Base-by-base conservation (phyloP, 1,284 basidiomycete species). In the Austroboletus niveus region DNA sequence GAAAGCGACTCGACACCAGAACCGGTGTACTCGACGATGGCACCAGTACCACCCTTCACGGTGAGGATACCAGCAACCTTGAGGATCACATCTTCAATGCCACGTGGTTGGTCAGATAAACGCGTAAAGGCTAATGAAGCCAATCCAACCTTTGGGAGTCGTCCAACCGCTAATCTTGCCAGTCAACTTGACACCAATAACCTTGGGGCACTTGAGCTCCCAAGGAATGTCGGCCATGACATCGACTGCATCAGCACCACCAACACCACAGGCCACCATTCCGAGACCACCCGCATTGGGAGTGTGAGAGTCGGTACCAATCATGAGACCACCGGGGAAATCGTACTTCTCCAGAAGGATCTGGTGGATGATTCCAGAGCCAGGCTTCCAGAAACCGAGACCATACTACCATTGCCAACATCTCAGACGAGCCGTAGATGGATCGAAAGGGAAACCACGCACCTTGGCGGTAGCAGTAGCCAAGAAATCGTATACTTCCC, bases 401-500 rank as follows among this genome's bases (percentile, higher is more conserved):
- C 94, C 94, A 74, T 98, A 98, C 89, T 89, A 15, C 12, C 53
- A 29, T 38, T 14, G 50, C 41, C 17, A 11, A 20, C 22, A 12
- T 3, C 3, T 53, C 31, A 57, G 40, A 22, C 12, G 9, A 27
- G 47, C 27, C 4, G 8, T 5, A 7, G 15, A 12, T 17, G 10
- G 15, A 8, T 14, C 0, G 34, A 51, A 9, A 38, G 48, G 42
- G 8, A 39, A 40, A 17, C 3, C 32, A 69, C 74, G 39, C 34
- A 86, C 86, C 76, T 98, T 98, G 59, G 95, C 94, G 48, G 94
- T 95, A 54, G 91, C 93, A 35, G 96, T 98, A 46, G 94, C 95
- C 73, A 99, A 84, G 81, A 99, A 99, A 78, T 99, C 95, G 75
- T 98, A 99, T 52, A 99, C 97, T 75, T 99, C 97, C 83, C 88